Conservation (phyloP, 768 basidiomycete species). For the Rhizopogon sp. region DNA sequence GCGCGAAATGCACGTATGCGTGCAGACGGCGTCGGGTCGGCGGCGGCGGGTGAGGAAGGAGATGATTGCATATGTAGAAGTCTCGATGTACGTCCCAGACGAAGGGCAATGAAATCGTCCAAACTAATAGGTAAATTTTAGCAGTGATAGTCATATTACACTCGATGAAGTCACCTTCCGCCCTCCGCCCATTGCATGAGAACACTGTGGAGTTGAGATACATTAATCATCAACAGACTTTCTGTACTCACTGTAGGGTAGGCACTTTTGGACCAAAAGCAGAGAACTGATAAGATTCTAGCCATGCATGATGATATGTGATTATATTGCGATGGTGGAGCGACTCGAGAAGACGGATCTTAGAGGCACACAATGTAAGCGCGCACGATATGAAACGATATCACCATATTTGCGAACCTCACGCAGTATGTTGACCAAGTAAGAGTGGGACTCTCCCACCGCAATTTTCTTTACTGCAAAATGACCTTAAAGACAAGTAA, state of each 20-base stretch:
- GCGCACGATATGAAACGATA: neutral
- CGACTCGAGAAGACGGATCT: constrained; percentile 82
- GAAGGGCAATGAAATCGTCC: constrained; percentile 81
- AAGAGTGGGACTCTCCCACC: constrained; percentile 84
- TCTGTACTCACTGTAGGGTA: constrained; percentile 66
- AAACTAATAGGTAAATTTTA: constrained; percentile 36
- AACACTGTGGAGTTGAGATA: constrained; percentile 40
- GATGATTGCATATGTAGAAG: constrained; percentile 37
- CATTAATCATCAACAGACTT: neutral
- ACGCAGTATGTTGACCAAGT: constrained; percentile 74
- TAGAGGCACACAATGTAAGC: neutral
- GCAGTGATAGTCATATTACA: neutral
- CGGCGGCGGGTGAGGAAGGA: constrained; percentile 24
- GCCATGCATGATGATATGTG: constrained; percentile 94
- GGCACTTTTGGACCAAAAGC: constrained; percentile 85
- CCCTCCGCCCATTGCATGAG: constrained; percentile 95
- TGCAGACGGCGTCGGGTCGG: constrained; percentile 55
- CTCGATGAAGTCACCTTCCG: constrained; percentile 43
- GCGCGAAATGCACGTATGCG: constrained; percentile 75
- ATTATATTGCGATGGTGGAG: constrained; percentile 92
- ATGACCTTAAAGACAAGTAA: constrained; percentile 41
- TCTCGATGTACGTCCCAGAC: constrained; percentile 54
- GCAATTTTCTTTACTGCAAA: constrained; percentile 98
- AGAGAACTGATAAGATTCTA: constrained; percentile 83
- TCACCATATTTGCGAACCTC: constrained; percentile 43